Base-by-base conservation (phyloP, 768 basidiomycete species). In the Suillus weaverae region DNA sequence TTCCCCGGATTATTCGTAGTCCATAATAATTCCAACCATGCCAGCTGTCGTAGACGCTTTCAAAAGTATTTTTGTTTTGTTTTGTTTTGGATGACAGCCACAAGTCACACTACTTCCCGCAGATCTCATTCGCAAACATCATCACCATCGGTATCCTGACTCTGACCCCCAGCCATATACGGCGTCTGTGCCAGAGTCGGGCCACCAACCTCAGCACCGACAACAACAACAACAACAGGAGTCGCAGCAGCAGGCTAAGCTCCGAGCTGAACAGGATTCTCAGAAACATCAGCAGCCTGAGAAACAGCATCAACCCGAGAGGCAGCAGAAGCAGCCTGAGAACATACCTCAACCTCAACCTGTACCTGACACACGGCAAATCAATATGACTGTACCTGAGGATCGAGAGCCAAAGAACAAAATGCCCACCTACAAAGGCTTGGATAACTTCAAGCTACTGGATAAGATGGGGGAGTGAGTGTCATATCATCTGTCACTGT, bases 401-500 rank as follows among this genome's bases (percentile, higher is more conserved):
- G 92, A 92, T 72, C 84, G 88, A 41, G 84, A 89, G 70, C 82
- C 85, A 50, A 89, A 87, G 76, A 79, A 82, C 46, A 91, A 86
- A 78, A 87, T 97, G 90, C 95, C 95, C n/a, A 72, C 76, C 2
- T 92, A 96, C 79, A 87, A 86, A 71, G 96, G 94, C 18, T 86
- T 95, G 33, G 94, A 95, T 74, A 84, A 86, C 68, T 95, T 85
- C 75, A 84, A 83, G 66, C 83, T 95, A 20, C 57, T 91, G 8
- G 87, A 90, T 61, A 94, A 94, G 83, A 95, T 95, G 94, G 94
- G 94, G 82, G 94, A 95, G 94, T 95, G 67, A 76, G 94, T 89
- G 43, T 61, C 56, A 62, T 61, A 63, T 41, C 51, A 53, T 63
- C 62, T 59, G 63, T 55, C 53, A 62, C 55, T 9, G n/a, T 22